phyloP scores from a whole-genome alignment of 371 early-diverging fungal genomes.

The Agmasoma carcini region DNA sequence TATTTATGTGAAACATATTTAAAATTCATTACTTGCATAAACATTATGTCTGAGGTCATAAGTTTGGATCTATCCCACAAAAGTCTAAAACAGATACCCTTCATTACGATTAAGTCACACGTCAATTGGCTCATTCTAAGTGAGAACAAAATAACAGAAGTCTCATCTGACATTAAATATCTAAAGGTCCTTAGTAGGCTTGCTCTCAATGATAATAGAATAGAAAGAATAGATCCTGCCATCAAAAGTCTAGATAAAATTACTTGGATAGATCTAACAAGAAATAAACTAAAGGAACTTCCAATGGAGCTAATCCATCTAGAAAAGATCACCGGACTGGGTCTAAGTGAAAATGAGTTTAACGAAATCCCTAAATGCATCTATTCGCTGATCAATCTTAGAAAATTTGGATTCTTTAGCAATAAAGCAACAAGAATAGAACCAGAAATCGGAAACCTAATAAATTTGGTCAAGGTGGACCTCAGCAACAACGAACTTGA shows the following conservation, averaged over 20 bases:
- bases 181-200: slow-evolving; percentile 47
- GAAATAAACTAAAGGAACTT: slow-evolving; percentile 51
- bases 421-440: slow-evolving; percentile 53
- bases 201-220: slow-evolving; percentile 53
- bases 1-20: background rate
- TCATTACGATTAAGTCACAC: slow-evolving; percentile 15
- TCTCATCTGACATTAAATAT: slow-evolving; percentile 41
- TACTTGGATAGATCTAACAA: slow-evolving; percentile 54
- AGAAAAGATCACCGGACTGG: slow-evolving; percentile 59
- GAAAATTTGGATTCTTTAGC: slow-evolving; percentile 56
- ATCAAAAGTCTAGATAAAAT: slow-evolving; percentile 42
- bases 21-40: slow-evolving; percentile 7
- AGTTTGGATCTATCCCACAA: slow-evolving; percentile 31
- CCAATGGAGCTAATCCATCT: slow-evolving; percentile 62
- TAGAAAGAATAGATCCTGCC: slow-evolving; percentile 34
- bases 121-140: slow-evolving; percentile 52
- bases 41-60: slow-evolving; percentile 29
- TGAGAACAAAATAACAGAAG: slow-evolving; percentile 47
- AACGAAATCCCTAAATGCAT: slow-evolving; percentile 57
- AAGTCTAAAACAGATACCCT: slow-evolving; percentile 30
- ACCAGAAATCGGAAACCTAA: slow-evolving; percentile 34
- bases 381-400: slow-evolving; percentile 56
- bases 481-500: slow-evolving; percentile 55
- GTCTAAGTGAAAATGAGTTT: slow-evolving; percentile 60
- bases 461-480: slow-evolving; percentile 34